These are phyloP conservation scores for Vigna radiata DNA, from an alignment of 306 rosid genomes.

Conservation along the genomic window DNA sequence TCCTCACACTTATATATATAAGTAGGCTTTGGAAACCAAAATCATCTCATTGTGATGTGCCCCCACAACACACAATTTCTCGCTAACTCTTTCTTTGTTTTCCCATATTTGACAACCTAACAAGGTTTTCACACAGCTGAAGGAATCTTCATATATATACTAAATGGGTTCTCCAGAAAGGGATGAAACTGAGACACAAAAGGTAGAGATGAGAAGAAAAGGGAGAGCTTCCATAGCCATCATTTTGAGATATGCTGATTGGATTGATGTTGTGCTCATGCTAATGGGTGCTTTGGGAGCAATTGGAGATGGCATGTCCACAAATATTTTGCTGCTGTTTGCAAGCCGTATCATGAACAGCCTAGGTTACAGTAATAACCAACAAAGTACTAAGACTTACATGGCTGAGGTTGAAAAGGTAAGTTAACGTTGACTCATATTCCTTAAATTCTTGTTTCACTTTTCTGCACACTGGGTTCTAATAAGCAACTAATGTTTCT, in stretches of 20 bases:
- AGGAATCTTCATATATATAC: not conserved
- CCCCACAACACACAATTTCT: not conserved
- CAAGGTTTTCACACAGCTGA: not conserved
- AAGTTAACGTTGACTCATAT: slow-evolving; percentile 12
- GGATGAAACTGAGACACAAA: slow-evolving; percentile 18
- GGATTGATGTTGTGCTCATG: slow-evolving; percentile 82
- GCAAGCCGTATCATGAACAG: slow-evolving; percentile 93
- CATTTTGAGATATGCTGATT: slow-evolving; percentile 77
- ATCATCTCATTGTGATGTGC: not conserved
- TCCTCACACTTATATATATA: slow-evolving; percentile 34
- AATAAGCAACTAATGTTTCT: slow-evolving; percentile 7
- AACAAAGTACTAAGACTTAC: slow-evolving; percentile 54
- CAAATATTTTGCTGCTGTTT: slow-evolving; percentile 76
- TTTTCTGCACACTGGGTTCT: not conserved
- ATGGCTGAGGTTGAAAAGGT: slow-evolving; percentile 88
- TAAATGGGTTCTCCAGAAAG: slow-evolving; percentile 53
- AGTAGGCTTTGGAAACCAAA: slow-evolving; percentile 32
- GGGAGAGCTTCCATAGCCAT: slow-evolving; percentile 47
- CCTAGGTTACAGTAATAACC: slow-evolving; percentile 64
- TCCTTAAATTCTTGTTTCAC: slow-evolving; percentile 13
- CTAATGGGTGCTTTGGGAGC: slow-evolving; percentile 83
- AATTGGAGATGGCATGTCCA: slow-evolving; percentile 93
- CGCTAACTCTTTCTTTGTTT: not conserved
- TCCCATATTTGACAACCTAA: not conserved
- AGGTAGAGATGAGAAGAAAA: slow-evolving; percentile 39